Evolutionary conservation across 345 rosid species (phyloP).

Genomic region (Carallia pectinifolia): DNA sequence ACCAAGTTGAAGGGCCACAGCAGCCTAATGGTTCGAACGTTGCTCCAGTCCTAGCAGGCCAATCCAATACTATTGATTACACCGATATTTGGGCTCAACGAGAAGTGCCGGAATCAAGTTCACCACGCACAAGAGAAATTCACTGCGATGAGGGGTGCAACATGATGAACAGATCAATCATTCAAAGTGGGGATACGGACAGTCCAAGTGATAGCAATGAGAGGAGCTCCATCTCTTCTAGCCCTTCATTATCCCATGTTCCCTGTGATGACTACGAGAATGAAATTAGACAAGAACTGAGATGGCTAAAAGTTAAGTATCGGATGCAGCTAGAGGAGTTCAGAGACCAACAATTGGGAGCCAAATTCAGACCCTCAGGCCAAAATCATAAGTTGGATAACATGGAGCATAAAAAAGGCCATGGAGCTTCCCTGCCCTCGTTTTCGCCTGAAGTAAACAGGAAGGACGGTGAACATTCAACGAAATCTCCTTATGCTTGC

Average conservation of each 20-base stretch:
- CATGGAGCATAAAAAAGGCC: conserved; percentile 9
- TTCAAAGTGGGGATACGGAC: conserved; percentile 34
- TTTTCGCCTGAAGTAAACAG: conserved; percentile 13
- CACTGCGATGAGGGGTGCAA: conserved; percentile 37
- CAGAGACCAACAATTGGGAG: conserved; percentile 45
- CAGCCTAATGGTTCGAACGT: conserved; percentile 25
- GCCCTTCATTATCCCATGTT: conserved; percentile 20
- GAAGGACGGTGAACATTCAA: conserved; percentile 9
- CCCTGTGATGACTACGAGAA: conserved; percentile 54
- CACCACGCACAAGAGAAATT: conserved; percentile 40
- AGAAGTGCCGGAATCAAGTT: conserved; percentile 31
- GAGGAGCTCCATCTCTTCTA: conserved; percentile 25
- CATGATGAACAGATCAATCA: conserved; percentile 8
- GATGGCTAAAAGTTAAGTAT: conserved; percentile 90
- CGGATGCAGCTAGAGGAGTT: conserved; percentile 59
- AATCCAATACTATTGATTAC: conserved; percentile 28
- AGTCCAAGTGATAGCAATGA: conserved; percentile 22
- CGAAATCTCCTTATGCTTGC: conserved; percentile 8
- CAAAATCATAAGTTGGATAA: conserved; percentile 15
- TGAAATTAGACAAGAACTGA: conserved; percentile 73
- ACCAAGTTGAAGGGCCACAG: conserved; percentile 57
- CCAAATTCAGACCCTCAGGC: conserved; percentile 25
- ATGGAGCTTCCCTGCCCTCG: conserved; percentile 14
- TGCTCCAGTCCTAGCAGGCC: conserved; percentile 23
- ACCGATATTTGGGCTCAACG: conserved; percentile 66